Base-by-base conservation (phyloP, 148 eudicot species). In the Amaranthus palmeri region DNA sequence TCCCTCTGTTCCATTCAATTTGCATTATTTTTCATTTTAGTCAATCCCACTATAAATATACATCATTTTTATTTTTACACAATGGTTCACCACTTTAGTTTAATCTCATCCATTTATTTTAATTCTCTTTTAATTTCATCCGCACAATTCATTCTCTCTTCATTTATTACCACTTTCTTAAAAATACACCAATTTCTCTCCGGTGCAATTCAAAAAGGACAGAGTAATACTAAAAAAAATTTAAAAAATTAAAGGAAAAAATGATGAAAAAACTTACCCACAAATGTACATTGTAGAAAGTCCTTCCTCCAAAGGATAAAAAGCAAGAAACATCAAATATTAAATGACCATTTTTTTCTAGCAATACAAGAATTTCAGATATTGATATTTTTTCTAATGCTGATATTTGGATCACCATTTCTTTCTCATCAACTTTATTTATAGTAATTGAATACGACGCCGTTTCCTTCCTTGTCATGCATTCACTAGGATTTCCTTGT, bases 231-330 rank as follows among this genome's bases (percentile, higher is more conserved):
- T 25, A 25, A 5, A 7, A 12, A 10, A n/a, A 69, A 43, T 12
- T 40, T 4, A 36, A n/a, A 7, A 18, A 52, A 17, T 8, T 7
- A 6, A 2, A 10, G 11, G 7, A 36, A 45, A 57, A 15, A 15
- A 3, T 18, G 9, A 15, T 40, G 4, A 10, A 15, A 40, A 54
- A 25, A 61, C 80, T 72, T 79, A 92, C 98, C 92, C 83, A 81
- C 74, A 92, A 78, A 77, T 90, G 92, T 41, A 92, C 43, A 74
- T 78, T 88, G 81, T 81, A 78, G 83, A 90, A 84, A 49, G 79
- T 72, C 68, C 70, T 80, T 43, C 83, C 89, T 73, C 82, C 85
- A 79, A 65, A 79, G 17, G 91, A 79, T 44, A 81, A 67, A 13
- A 85, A 84, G 53, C 80, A 80, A 7, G 98, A 80, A 9, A 78